phyloP scores from a whole-genome alignment of 1,284 basidiomycete genomes.

The Clitocybe nebularis region DNA sequence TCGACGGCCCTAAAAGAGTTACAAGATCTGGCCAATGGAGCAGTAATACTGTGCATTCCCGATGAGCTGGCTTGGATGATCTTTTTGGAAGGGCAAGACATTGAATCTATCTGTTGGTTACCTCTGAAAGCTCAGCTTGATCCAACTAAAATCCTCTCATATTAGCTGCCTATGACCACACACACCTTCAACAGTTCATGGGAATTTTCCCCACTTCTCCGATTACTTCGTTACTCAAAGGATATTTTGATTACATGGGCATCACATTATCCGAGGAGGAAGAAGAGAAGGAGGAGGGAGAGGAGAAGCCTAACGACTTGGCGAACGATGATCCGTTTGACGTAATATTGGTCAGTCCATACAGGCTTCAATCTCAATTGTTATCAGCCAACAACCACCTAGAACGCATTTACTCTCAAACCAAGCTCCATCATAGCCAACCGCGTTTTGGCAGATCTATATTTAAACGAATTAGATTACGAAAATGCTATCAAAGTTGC shows the following conservation, averaged over 20 bases:
- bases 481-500: conserved; percentile 69
- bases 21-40: conserved; percentile 66
- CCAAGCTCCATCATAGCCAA: conserved; percentile 69
- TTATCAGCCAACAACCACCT: not conserved
- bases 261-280: conserved; percentile 43
- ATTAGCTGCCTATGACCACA: conserved; percentile 66
- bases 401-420: conserved; percentile 60
- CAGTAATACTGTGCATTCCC: conserved; percentile 69
- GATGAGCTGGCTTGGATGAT: conserved; percentile 80
- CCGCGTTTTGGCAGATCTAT: conserved; percentile 71
- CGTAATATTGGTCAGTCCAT: conserved; percentile 44
- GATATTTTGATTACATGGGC: conserved; percentile 66
- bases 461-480: conserved; percentile 75
- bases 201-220: conserved; percentile 63
- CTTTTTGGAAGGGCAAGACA: conserved; percentile 76
- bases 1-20: conserved; percentile 53
- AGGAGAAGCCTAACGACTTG: conserved; percentile 27
- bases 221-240: conserved; percentile 58
- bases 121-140: conserved; percentile 3
- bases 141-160: not conserved
- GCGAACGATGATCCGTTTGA: conserved; percentile 38
- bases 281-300: conserved; percentile 42
- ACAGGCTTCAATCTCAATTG: too few species aligned
- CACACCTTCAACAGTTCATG: conserved; percentile 62
- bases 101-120: conserved; percentile 59